A percentile compares a stretch with the other conserved stretches of the same genome.
These are phyloP conservation scores for Eutrema heterophyllum DNA, from an alignment of 345 rosid species.

Conservation along the genomic window DNA sequence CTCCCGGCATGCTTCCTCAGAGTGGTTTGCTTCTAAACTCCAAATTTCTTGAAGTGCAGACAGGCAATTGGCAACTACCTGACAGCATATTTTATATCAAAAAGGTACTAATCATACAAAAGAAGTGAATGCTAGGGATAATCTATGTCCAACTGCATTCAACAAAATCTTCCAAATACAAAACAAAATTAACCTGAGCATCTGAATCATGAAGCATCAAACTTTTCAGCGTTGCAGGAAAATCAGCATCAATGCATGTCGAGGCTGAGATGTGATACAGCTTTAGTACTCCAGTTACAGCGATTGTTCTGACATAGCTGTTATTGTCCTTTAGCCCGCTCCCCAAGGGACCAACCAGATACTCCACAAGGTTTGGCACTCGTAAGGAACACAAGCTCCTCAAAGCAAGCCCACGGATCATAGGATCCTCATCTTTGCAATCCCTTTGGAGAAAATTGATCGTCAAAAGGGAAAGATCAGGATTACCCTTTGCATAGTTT, in stretches of 20 bases:
- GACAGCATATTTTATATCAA: constrained; percentile 14
- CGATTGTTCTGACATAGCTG: constrained; percentile 84
- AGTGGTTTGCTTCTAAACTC: constrained; percentile 74
- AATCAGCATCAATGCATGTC: constrained; percentile 83
- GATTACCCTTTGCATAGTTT: constrained; percentile 93
- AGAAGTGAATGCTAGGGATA: not conserved
- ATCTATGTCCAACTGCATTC: not conserved
- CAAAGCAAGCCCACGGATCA: constrained; percentile 94
- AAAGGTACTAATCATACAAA: not conserved
- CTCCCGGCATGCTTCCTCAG: constrained; percentile 87
- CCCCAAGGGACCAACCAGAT: constrained; percentile 90
- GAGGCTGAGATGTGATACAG: constrained; percentile 85
- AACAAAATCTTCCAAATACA: not conserved
- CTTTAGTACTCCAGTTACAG: constrained; percentile 86
- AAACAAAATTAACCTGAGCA: constrained; percentile 57
- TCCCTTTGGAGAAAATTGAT: constrained; percentile 97
- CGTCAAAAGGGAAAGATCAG: constrained; percentile 85
- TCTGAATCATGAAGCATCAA: constrained; percentile 85
- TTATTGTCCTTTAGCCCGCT: constrained; percentile 77
- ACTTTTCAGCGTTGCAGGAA: constrained; percentile 71
- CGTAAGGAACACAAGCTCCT: constrained; percentile 87
- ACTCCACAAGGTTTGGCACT: constrained; percentile 89
- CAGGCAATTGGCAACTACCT: constrained; percentile 94
- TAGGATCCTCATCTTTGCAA: constrained; percentile 93
- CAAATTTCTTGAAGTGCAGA: constrained; percentile 94